Evolutionary conservation across 768 basidiomycete genomes (phyloP).

Genomic region (Suillus luteus): DNA sequence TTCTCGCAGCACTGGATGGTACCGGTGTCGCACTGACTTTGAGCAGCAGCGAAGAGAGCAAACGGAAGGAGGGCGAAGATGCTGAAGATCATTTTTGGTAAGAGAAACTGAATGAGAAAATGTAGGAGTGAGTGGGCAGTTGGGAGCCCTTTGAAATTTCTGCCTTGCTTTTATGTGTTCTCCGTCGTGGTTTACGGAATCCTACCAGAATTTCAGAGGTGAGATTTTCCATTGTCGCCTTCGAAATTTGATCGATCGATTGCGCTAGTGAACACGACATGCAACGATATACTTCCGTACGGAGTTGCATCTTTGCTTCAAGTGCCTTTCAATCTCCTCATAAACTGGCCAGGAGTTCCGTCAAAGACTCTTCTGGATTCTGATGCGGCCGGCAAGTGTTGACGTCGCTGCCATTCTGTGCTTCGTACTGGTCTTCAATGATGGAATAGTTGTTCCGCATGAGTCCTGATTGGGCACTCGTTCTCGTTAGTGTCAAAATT

Average conservation of each 20-base stretch:
- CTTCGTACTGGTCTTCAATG: not conserved
- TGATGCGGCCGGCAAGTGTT: not conserved
- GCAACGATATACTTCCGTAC: not conserved
- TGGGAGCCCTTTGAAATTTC: not conserved
- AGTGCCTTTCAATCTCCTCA: not conserved
- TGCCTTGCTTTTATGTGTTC: not conserved
- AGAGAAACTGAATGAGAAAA: not conserved
- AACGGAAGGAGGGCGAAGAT: constrained; percentile 2
- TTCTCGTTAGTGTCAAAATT: not conserved
- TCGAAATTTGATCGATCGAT: not conserved
- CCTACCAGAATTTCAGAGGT: not conserved
- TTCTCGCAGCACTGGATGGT: not conserved
- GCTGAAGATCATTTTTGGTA: not conserved
- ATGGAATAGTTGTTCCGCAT: not conserved
- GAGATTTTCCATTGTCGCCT: not conserved
- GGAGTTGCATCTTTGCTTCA: not conserved
- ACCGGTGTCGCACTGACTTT: constrained; percentile 11
- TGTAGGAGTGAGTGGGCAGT: not conserved
- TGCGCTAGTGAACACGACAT: not conserved
- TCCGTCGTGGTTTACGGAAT: not conserved
- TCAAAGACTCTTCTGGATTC: not conserved
- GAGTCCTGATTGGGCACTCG: not conserved
- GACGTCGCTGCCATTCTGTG: not conserved
- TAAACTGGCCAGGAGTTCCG: not conserved
- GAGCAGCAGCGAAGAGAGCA: not conserved